These are phyloP conservation scores for Telopea speciosissima DNA, from an alignment of 177 flowering plant genomes.

Conservation along the genomic window DNA sequence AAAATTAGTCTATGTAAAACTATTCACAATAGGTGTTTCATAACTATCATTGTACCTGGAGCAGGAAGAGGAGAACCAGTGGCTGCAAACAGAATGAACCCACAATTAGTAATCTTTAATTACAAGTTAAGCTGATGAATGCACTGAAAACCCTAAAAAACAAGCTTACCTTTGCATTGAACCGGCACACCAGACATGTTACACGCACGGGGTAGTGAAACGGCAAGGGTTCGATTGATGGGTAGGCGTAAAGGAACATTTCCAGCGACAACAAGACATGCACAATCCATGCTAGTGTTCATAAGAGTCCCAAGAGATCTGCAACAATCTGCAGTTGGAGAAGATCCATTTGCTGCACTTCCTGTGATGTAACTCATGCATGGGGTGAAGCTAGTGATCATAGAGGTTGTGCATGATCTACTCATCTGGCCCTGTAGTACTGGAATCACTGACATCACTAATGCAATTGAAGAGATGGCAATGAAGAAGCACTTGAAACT, in stretches of 20 bases:
- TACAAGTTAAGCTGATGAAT: background rate
- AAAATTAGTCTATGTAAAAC: background rate
- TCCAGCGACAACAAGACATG: conserved; percentile 65
- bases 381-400: conserved; percentile 55
- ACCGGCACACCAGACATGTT: conserved; percentile 63
- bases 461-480: background rate
- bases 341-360: conserved; percentile 30
- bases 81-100: conserved; percentile 35
- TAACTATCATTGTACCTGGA: conserved; percentile 37
- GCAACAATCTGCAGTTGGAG: conserved; percentile 69
- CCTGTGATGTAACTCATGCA: conserved; percentile 55
- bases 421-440: conserved; percentile 33
- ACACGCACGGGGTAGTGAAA: conserved; percentile 82
- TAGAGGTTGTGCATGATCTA: conserved; percentile 44
- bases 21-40: background rate
- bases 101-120: conserved; percentile 6
- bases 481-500: background rate
- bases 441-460: conserved; percentile 6
- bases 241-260: conserved; percentile 61
- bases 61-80: conserved; percentile 61
- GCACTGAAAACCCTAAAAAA: background rate
- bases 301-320: conserved; percentile 40
- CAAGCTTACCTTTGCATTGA: conserved; percentile 63
- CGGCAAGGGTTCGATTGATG: conserved; percentile 58
- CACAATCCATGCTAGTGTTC: conserved; percentile 42